Conservation (phyloP, 2,329 filamentous ascomycete species). For the Fusarium fujikuroi region DNA sequence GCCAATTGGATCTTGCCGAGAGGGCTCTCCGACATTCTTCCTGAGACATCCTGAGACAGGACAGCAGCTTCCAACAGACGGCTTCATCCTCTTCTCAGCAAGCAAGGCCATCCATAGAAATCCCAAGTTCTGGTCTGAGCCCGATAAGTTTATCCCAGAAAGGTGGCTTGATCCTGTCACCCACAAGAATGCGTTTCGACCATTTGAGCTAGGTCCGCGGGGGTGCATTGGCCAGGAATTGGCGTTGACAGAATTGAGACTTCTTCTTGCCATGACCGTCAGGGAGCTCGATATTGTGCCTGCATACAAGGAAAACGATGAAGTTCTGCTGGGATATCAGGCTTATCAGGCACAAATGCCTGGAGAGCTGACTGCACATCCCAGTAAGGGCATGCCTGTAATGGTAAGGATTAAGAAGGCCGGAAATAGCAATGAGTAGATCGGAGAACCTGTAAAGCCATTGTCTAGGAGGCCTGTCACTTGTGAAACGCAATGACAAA, state of each 20-base stretch:
- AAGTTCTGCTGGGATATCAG: not conserved
- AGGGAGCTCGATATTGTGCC: constrained; percentile 8
- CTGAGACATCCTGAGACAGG: not conserved
- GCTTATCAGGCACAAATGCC: not conserved
- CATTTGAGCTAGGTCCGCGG: not conserved
- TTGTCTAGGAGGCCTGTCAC: no score
- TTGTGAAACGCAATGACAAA: not conserved
- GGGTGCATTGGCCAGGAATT: constrained; percentile 8
- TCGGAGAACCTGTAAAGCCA: not conserved
- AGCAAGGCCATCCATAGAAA: constrained; percentile 1
- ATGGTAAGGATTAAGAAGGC: not conserved
- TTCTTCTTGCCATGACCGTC: not conserved
- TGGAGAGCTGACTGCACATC: constrained; percentile 1
- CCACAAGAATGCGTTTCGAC: not conserved
- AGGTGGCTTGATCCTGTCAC: not conserved
- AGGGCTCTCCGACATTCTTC: not conserved
- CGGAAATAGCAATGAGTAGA: not conserved
- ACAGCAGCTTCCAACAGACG: not conserved
- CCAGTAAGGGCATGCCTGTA: constrained; percentile 1
- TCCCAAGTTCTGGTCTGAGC: not conserved
- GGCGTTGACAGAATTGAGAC: constrained; percentile 1
- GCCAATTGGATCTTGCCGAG: not conserved
- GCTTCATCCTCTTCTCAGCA: constrained; percentile 7
- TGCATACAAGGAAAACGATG: not conserved
- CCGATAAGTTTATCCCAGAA: not conserved